Evolutionary conservation across 2,329 filamentous ascomycete genomes (phyloP), one percentile per base, ranked within the genome.

Genomic region (Raffaelea arxii): DNA sequence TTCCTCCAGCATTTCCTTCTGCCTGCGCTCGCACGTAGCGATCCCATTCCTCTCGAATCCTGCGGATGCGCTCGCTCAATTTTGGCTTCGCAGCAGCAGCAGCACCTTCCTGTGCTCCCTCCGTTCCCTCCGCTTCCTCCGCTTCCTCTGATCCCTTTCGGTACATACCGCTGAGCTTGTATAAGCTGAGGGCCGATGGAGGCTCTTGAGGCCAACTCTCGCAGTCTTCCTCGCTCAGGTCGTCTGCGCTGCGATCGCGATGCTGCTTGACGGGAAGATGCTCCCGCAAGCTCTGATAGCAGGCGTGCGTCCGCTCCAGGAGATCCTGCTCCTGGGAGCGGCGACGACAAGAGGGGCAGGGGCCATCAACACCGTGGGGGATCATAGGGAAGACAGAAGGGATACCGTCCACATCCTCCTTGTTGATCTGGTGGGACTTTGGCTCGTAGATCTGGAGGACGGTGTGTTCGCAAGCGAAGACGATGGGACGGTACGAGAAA

Each of bases 391-490:
- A 47, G 9, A n/a, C 11, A 6, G n/a, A n/a, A n/a, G n/a, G n/a
- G n/a, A n/a, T n/a, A n/a, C n/a, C n/a, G n/a, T n/a, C n/a, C n/a
- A n/a, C n/a, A n/a, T n/a, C n/a, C n/a, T n/a, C n/a, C n/a, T n/a
- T 18, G 12, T 3, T 14, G 3, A 19, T 40, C 22, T 47, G 46
- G 19, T 25, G 24, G 23, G 27, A 27, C 35, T 47, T 47, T 27
- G 38, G 38, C 10, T 18, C 18, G 14, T 44, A 44, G 21, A 42
- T 22, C 30, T 21, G 19, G 38, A 43, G 21, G 39, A 2, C n/a
- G 18, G 21, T 27, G 30, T 53, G 50, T 21, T 25, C 25, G 37
- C 50, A 51, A 22, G 46, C n/a, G n/a, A 46, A 52, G 19, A 52
- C 19, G 25, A 41, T 44, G 27, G 32, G 40, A 12, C 48, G 46